phyloP scores from a whole-genome alignment of 2,329 filamentous ascomycete species.

The Neophaeococcomyces aloes region DNA sequence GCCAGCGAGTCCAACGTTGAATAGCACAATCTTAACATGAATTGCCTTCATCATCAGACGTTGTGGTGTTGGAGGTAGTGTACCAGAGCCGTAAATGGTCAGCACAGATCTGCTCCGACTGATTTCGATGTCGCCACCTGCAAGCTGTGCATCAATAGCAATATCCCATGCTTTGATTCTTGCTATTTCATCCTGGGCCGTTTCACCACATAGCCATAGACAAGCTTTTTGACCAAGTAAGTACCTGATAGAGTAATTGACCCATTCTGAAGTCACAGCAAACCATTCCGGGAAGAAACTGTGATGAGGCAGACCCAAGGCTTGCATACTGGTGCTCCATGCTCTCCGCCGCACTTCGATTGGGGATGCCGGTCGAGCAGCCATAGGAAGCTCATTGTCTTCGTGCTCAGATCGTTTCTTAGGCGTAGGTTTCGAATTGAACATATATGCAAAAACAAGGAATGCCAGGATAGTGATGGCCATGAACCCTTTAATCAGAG shows the following conservation, averaged over 20 bases:
- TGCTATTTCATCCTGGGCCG: slow-evolving; percentile 73
- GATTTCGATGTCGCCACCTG: slow-evolving; percentile 80
- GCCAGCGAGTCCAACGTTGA: slow-evolving; percentile 59
- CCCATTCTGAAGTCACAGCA: slow-evolving; percentile 66
- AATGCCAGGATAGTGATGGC: slow-evolving; percentile 35
- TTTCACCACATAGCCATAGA: slow-evolving; percentile 66
- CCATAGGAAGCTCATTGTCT: slow-evolving; percentile 19
- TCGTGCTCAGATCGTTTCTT: slow-evolving; percentile 34
- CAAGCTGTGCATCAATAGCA: slow-evolving; percentile 82
- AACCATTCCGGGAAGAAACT: slow-evolving; percentile 77
- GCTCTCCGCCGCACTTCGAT: slow-evolving; percentile 78
- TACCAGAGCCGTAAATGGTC: slow-evolving; percentile 78
- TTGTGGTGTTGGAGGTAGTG: slow-evolving; percentile 69
- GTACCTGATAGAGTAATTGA: slow-evolving; percentile 71
- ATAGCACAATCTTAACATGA: slow-evolving; percentile 80
- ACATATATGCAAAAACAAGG: slow-evolving; percentile 45
- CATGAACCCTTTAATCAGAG: slow-evolving; percentile 23
- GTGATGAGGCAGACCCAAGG: slow-evolving; percentile 80
- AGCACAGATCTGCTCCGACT: slow-evolving; percentile 77
- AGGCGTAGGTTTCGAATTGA: slow-evolving; percentile 46
- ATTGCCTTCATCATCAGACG: slow-evolving; percentile 85
- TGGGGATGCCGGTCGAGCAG: slow-evolving; percentile 64
- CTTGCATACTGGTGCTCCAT: slow-evolving; percentile 88
- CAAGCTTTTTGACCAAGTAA: slow-evolving; percentile 67
- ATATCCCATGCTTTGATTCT: slow-evolving; percentile 88